Percentiles rank a stretch among this genome's conserved stretches.
Evolutionary conservation across 805 yeast species (phyloP).

Genomic region (Pichia insulana): DNA sequence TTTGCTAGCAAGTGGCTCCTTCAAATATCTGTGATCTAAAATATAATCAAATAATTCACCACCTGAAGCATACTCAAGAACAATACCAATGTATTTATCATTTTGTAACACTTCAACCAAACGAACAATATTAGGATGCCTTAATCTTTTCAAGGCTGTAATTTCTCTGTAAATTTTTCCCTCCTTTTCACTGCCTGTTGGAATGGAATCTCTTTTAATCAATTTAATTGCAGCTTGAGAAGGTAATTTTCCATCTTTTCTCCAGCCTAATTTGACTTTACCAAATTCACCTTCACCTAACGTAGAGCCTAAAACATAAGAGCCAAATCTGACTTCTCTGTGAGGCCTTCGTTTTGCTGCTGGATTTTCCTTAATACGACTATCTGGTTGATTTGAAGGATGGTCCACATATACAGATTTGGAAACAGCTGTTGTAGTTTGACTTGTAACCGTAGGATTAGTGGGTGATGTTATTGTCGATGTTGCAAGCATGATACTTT

Average conservation of each 20-base stretch:
- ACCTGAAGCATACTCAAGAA: conserved; percentile 92
- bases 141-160: conserved; percentile 73
- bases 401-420: background rate
- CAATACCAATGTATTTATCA: conserved; percentile 93
- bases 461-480: too few relatives aligned
- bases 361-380: conserved; percentile 6
- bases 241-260: conserved; percentile 70
- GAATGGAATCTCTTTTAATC: conserved; percentile 81
- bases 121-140: conserved; percentile 90
- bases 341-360: conserved; percentile 21
- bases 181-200: conserved; percentile 78
- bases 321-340: conserved; percentile 78
- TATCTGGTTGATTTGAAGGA: background rate
- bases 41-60: conserved; percentile 95
- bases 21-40: conserved; percentile 73
- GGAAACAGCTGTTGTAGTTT: background rate
- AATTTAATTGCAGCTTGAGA: conserved; percentile 90
- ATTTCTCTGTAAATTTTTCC: conserved; percentile 88
- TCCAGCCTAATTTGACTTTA: conserved; percentile 94
- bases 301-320: conserved; percentile 84
- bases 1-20: conserved; percentile 79
- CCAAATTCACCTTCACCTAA: conserved; percentile 98
- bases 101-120: conserved; percentile 89
- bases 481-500: too few relatives aligned
- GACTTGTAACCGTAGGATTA: too few relatives aligned